Evolutionary conservation across 345 rosid species (phyloP).

Genomic region (Garcia nutans): DNA sequence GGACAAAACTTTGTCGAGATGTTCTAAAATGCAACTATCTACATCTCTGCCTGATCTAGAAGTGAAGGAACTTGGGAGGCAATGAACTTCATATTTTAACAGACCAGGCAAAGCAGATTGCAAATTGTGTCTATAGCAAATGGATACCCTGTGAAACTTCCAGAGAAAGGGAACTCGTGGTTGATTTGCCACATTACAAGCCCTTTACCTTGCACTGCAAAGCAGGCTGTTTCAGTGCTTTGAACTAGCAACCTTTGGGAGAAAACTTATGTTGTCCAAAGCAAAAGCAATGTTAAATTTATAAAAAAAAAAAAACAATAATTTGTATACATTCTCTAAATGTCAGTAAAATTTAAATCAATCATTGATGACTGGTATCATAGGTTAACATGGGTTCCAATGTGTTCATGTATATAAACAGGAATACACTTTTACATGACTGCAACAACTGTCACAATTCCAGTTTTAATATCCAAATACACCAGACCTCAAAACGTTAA

Average conservation of each 20-base stretch:
- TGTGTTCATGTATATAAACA: not conserved
- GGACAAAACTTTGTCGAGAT: not conserved
- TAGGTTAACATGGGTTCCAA: not conserved
- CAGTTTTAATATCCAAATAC: constrained; percentile 4
- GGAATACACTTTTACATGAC: not conserved
- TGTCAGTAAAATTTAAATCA: not conserved
- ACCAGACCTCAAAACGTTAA: not conserved
- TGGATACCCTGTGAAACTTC: not conserved
- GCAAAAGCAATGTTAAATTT: not conserved
- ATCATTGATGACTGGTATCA: not conserved
- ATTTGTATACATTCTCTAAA: not conserved
- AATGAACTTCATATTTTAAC: not conserved
- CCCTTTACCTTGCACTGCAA: not conserved
- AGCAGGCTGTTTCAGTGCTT: not conserved
- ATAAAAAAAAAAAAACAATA: not conserved
- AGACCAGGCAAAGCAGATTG: not conserved
- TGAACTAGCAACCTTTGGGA: not conserved
- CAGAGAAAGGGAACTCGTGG: not conserved
- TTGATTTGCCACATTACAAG: not conserved
- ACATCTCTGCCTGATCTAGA: not conserved
- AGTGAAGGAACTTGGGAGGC: not conserved
- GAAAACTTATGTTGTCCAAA: not conserved
- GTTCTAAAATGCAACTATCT: not conserved
- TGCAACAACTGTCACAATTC: not conserved
- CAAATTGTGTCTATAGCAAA: not conserved